Evolutionary conservation across 139 green algal species (phyloP).

Genomic region (Chlorella sp.): DNA sequence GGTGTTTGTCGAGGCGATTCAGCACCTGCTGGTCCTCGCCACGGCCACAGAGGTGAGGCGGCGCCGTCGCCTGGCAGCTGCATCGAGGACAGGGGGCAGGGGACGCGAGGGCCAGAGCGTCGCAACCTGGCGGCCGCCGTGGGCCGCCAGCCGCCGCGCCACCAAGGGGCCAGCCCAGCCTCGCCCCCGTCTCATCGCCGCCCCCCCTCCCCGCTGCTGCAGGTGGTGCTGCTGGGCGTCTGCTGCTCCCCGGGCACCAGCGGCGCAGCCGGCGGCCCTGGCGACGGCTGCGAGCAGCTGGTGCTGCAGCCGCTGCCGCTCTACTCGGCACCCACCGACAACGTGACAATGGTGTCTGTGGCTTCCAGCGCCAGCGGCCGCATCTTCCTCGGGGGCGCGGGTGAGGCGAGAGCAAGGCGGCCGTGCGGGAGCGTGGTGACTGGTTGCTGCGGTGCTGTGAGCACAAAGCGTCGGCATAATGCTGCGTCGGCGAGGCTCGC

Average conservation of each 20-base stretch:
- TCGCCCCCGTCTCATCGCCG: not conserved
- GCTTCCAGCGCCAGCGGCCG: constrained; percentile 56
- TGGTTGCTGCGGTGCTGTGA: no score
- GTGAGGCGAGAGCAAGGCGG: no score
- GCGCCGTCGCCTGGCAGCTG: not conserved
- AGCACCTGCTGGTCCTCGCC: constrained; percentile 90
- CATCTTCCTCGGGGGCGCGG: constrained; percentile 89
- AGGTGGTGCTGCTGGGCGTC: constrained; percentile 89
- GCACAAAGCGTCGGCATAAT: no score
- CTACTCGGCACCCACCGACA: constrained; percentile 83
- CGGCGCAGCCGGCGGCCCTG: constrained; percentile 9
- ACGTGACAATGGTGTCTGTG: constrained; percentile 80
- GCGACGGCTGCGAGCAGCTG: constrained; percentile 50
- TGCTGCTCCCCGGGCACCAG: constrained; percentile 55
- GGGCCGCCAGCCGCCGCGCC: not conserved
- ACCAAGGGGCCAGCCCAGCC: not conserved
- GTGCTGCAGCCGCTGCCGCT: constrained; percentile 80
- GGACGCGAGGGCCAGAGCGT: not conserved
- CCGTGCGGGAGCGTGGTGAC: no score
- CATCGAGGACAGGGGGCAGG: not conserved
- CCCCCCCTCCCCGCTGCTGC: not conserved
- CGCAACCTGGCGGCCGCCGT: not conserved
- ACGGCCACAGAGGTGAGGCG: constrained; percentile 83
- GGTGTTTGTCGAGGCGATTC: constrained; percentile 90
- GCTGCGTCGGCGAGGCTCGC: no score